These are phyloP conservation scores for Endocalyx cinctus DNA, from an alignment of 2,329 filamentous ascomycete genomes.

Conservation along the genomic window DNA sequence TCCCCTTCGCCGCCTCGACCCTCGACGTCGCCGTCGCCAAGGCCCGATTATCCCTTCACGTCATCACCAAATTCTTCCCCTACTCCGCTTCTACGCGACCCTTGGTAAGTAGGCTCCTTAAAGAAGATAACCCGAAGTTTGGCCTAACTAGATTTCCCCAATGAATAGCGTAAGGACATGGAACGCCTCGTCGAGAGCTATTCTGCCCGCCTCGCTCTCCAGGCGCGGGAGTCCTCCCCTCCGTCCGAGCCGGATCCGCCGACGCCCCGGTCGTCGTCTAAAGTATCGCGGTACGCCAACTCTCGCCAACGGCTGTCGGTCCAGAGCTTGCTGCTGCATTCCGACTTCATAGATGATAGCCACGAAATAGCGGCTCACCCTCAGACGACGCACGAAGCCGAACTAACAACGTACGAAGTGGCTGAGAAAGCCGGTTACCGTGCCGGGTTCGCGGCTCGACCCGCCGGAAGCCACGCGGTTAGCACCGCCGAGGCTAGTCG, in stretches of 20 bases:
- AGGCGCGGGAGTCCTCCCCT: slow-evolving; percentile 8
- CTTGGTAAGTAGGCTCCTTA: slow-evolving; percentile 15
- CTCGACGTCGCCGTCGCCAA: slow-evolving; percentile 20
- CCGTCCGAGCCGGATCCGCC: slow-evolving; percentile 18
- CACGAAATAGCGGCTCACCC: slow-evolving; percentile 21
- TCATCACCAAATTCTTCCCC: slow-evolving; percentile 22
- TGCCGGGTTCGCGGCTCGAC: too few relatives aligned
- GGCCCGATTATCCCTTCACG: slow-evolving; percentile 21
- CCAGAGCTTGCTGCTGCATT: slow-evolving; percentile 35
- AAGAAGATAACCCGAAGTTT: too few relatives aligned
- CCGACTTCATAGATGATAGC: slow-evolving; percentile 35
- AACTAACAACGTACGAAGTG: neutral
- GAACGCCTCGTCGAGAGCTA: slow-evolving; percentile 24
- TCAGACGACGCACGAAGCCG: neutral
- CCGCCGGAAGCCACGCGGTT: neutral
- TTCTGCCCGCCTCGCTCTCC: slow-evolving; percentile 18
- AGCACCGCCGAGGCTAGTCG: neutral
- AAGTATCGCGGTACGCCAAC: slow-evolving; percentile 24
- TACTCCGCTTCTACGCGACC: slow-evolving; percentile 24
- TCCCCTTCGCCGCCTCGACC: slow-evolving; percentile 12
- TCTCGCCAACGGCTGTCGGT: slow-evolving; percentile 32
- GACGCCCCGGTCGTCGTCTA: slow-evolving; percentile 13
- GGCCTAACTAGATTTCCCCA: neutral
- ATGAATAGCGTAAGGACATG: slow-evolving; percentile 19
- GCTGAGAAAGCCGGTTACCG: neutral